phyloP scores from a whole-genome alignment of 1,139 yeast species.

The Candida dubliniensis region DNA sequence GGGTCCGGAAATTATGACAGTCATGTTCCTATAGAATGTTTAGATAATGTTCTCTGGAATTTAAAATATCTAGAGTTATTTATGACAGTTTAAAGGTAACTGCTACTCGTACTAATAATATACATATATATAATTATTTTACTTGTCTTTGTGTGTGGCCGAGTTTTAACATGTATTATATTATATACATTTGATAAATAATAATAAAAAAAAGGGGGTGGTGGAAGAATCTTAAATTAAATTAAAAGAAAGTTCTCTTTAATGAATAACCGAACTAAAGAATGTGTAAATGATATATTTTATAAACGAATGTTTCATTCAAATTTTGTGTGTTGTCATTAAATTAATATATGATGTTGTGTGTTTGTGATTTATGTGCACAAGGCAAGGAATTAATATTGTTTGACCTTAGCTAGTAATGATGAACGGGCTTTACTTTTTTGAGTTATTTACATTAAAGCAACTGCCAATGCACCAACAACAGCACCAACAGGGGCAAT shows the following conservation, averaged over 20 bases:
- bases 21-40: constrained; percentile 39
- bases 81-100: constrained; percentile 28
- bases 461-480: constrained; percentile 37
- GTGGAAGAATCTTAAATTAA: neutral
- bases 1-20: constrained; percentile 7
- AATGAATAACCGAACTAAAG: constrained; percentile 1
- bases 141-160: neutral
- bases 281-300: neutral
- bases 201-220: neutral
- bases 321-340: too few species aligned
- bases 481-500: constrained; percentile 37
- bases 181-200: neutral
- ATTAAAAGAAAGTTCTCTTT: neutral
- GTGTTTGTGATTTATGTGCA: too few species aligned
- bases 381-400: neutral
- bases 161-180: neutral
- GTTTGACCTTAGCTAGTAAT: neutral
- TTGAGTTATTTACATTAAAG: constrained; percentile 26
- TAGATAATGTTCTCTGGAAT: constrained; percentile 46
- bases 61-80: constrained; percentile 38
- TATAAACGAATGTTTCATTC: too few species aligned
- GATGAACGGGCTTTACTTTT: neutral
- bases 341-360: too few species aligned
- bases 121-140: neutral
- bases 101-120: neutral